These are phyloP conservation scores for Camellia sinensis DNA, from an alignment of 148 eudicot species.

Conservation along the genomic window DNA sequence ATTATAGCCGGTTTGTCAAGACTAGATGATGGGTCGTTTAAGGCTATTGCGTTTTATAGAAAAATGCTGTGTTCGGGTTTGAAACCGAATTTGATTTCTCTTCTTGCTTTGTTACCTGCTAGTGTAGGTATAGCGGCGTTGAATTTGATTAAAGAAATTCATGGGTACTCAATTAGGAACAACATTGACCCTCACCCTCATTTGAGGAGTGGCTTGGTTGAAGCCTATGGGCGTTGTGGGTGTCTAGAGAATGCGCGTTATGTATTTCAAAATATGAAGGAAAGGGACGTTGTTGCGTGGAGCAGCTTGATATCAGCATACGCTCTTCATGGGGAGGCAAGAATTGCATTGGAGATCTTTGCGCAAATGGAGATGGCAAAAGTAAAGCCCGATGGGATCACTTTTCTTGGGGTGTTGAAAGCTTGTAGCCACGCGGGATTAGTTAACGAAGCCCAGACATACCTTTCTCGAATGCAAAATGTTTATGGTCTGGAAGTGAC, in stretches of 20 bases:
- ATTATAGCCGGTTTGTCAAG: constrained; percentile 38
- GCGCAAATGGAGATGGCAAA: constrained; percentile 40
- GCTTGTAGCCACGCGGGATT: constrained; percentile 60
- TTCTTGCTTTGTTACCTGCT: constrained; percentile 46
- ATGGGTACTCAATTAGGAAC: constrained; percentile 36
- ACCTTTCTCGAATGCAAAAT: constrained; percentile 36
- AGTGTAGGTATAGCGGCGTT: constrained; percentile 35
- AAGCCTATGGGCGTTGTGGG: constrained; percentile 55
- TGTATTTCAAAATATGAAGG: constrained; percentile 35
- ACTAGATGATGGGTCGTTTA: constrained; percentile 26
- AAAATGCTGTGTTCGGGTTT: constrained; percentile 36
- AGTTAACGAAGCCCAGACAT: constrained; percentile 45
- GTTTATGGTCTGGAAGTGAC: constrained; percentile 38
- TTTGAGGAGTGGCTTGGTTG: constrained; percentile 50
- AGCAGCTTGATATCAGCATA: constrained; percentile 61
- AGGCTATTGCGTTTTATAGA: constrained; percentile 42
- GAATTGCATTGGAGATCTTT: constrained; percentile 37
- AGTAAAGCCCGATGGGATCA: constrained; percentile 49
- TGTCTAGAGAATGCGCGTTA: constrained; percentile 30
- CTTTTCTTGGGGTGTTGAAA: constrained; percentile 52
- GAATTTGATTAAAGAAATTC: constrained; percentile 40
- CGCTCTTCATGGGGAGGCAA: constrained; percentile 57
- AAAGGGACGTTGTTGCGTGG: constrained; percentile 59
- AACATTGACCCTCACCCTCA: constrained; percentile 36
- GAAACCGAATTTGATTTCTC: constrained; percentile 42